A percentile compares a stretch with the other conserved stretches of the same genome.
Evolutionary conservation across 2,329 filamentous ascomycete genomes (phyloP).

Genomic region (Pestalotiopsis sp.): DNA sequence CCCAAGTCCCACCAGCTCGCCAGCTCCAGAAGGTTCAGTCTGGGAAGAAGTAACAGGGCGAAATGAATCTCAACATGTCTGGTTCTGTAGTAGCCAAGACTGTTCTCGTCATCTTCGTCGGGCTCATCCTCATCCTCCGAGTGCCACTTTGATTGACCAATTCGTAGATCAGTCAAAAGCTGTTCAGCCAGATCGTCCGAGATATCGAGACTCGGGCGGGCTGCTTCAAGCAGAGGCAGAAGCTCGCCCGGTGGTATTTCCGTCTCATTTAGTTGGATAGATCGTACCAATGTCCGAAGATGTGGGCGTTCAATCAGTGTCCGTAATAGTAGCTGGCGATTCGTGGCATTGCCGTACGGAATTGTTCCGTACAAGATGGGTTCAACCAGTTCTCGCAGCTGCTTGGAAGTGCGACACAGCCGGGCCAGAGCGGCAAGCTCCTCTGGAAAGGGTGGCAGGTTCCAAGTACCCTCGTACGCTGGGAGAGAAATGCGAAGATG

Average conservation of each 20-base stretch:
- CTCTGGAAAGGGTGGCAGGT: neutral
- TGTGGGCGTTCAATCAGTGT: neutral
- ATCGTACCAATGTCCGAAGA: neutral
- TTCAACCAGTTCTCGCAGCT: neutral
- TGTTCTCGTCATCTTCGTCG: neutral
- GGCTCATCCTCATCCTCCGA: neutral
- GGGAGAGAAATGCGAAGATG: neutral
- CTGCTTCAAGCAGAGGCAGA: neutral
- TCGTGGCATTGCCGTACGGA: neutral
- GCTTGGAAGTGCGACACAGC: neutral
- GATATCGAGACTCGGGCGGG: neutral
- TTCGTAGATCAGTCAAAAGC: neutral
- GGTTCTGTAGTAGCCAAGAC: neutral
- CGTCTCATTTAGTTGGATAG: neutral
- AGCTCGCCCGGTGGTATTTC: neutral
- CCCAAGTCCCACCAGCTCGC: neutral
- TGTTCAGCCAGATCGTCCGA: neutral
- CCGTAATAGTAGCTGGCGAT: neutral
- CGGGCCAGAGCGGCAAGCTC: neutral
- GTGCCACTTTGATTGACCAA: neutral
- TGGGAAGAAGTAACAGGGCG: neutral
- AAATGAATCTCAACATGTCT: neutral
- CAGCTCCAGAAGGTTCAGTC: neutral
- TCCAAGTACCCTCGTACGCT: neutral
- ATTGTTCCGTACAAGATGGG: neutral